Evolutionary conservation across 352 stramenopile species (phyloP).

Genomic region (Aphanomyces cochlioides): DNA sequence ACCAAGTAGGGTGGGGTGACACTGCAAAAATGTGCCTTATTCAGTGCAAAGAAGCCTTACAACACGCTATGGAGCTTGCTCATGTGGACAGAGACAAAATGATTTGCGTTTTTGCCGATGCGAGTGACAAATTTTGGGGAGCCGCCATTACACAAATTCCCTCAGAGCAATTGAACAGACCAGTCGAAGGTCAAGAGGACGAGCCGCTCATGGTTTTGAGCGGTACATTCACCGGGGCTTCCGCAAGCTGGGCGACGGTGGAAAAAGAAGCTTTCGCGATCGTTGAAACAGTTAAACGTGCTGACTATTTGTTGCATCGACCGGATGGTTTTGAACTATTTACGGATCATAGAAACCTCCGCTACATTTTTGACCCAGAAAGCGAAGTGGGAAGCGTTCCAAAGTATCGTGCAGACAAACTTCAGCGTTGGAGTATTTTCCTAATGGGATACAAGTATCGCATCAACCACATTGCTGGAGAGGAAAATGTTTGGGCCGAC

Average conservation of each 20-base stretch:
- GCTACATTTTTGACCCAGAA: conserved; percentile 24
- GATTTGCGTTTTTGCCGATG: conserved; percentile 25
- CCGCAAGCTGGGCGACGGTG: background rate
- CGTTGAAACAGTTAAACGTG: too few species aligned
- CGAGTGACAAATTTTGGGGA: conserved; percentile 8
- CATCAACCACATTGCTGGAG: conserved; percentile 20
- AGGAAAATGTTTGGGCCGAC: conserved; percentile 29
- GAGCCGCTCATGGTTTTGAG: conserved; percentile 1
- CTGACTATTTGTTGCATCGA: too few species aligned
- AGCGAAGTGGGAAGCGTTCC: background rate
- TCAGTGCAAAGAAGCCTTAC: too few species aligned
- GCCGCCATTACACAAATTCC: conserved; percentile 23
- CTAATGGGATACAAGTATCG: conserved; percentile 22
- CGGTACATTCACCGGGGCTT: background rate
- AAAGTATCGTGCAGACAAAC: conserved; percentile 7
- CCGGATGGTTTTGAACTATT: too few species aligned
- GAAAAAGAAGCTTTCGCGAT: too few species aligned
- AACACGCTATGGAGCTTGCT: too few species aligned
- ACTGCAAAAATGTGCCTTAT: too few species aligned
- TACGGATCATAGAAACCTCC: conserved; percentile 26
- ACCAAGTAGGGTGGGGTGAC: too few species aligned
- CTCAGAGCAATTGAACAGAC: background rate
- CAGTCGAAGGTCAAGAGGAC: background rate
- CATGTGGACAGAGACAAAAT: background rate
- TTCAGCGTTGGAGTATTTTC: conserved; percentile 19